Conservation (phyloP, 2,329 filamentous ascomycete genomes). For the Biscogniauxia sp. region DNA sequence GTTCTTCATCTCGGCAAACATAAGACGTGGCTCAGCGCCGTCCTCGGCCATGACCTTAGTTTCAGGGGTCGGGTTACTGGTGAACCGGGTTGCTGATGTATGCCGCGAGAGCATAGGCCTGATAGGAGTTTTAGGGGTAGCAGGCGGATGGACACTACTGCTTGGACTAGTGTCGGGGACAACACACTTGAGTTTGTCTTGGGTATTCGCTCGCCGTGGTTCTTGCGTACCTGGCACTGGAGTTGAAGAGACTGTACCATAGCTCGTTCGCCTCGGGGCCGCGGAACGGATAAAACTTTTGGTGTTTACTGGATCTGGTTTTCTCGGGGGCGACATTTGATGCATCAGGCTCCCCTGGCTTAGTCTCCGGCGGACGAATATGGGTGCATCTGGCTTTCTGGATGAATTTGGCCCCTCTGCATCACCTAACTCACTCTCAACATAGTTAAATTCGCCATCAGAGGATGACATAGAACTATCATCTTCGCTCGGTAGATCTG, state of each 20-base stretch:
- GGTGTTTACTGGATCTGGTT: conserved; percentile 19
- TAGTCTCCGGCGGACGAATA: conserved; percentile 31
- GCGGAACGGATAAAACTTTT: conserved; percentile 7
- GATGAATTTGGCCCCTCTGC: conserved; percentile 35
- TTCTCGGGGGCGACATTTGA: conserved; percentile 31
- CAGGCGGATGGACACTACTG: neutral
- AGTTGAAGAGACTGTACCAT: conserved; percentile 25
- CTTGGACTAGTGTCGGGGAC: conserved; percentile 8
- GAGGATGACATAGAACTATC: conserved; percentile 19
- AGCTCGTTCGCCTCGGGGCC: conserved; percentile 18
- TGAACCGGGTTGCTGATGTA: conserved; percentile 61
- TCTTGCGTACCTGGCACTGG: conserved; percentile 1
- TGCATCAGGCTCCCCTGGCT: conserved; percentile 42
- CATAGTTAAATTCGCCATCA: conserved; percentile 37
- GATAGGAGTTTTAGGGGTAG: conserved; percentile 21
- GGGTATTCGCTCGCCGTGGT: neutral
- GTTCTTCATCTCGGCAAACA: conserved; percentile 51
- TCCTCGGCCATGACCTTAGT: conserved; percentile 56
- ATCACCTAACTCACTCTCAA: conserved; percentile 41
- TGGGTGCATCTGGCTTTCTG: conserved; percentile 26
- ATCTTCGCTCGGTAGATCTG: conserved; percentile 22
- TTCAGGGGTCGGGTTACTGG: conserved; percentile 69
- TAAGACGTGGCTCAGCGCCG: conserved; percentile 59
- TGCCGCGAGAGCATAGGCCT: conserved; percentile 52
- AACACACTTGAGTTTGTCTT: conserved; percentile 4